Evolutionary conservation across 805 yeast genomes (phyloP).

Genomic region (Yamadazyma nakazawae): DNA sequence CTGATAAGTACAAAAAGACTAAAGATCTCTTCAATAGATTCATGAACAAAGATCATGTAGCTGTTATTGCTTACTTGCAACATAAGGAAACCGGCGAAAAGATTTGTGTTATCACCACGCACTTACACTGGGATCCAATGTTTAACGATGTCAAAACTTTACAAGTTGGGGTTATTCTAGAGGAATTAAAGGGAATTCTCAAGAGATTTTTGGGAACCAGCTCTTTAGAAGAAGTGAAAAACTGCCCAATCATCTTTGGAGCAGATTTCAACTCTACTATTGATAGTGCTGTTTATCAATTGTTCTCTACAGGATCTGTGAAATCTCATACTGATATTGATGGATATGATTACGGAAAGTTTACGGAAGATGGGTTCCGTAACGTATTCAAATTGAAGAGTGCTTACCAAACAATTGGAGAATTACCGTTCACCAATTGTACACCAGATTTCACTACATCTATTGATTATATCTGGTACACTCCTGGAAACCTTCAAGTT

Average conservation of each 20-base stretch:
- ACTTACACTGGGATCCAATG: slow-evolving; percentile 98
- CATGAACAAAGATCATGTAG: slow-evolving; percentile 93
- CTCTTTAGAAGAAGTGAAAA: slow-evolving; percentile 50
- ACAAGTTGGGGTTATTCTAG: slow-evolving; percentile 89
- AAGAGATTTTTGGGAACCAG: slow-evolving; percentile 47
- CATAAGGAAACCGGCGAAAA: slow-evolving; percentile 69
- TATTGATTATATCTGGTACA: slow-evolving; percentile 94
- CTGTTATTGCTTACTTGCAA: slow-evolving; percentile 71
- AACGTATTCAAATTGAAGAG: slow-evolving; percentile 81
- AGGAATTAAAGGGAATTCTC: slow-evolving; percentile 71
- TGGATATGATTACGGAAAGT: slow-evolving; percentile 87
- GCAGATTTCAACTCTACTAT: slow-evolving; percentile 93
- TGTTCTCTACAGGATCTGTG: slow-evolving; percentile 79
- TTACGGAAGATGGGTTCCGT: slow-evolving; percentile 82
- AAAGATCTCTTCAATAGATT: slow-evolving; percentile 94
- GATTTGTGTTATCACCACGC: slow-evolving; percentile 81
- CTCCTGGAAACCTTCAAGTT: slow-evolving; percentile 76
- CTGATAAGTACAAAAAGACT: slow-evolving; percentile 85
- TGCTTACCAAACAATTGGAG: slow-evolving; percentile 80
- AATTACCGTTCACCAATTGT: slow-evolving; percentile 90
- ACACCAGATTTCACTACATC: slow-evolving; percentile 92
- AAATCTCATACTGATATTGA: slow-evolving; percentile 74
- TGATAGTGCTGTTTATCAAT: slow-evolving; percentile 88
- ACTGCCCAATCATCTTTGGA: slow-evolving; percentile 77
- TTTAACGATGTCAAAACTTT: slow-evolving; percentile 93